Base-by-base conservation (phyloP, 1,284 basidiomycete species). In the Microbotryum scabiosae region DNA sequence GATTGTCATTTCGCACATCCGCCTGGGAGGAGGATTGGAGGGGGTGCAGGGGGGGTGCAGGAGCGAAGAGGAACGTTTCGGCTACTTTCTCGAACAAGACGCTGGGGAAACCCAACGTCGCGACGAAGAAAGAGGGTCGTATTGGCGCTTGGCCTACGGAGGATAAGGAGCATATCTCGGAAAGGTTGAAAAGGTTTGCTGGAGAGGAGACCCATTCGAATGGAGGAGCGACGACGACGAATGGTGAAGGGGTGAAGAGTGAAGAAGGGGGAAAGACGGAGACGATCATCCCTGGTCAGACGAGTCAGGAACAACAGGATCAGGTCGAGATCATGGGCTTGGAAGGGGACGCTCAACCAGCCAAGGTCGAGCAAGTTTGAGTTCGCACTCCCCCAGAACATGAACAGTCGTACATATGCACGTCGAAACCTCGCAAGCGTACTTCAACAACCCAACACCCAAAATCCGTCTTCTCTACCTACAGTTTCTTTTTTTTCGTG, bases 1-100 rank as follows among this genome's bases (percentile, higher is more conserved):
- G 79, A 81, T 52, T 90, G 88, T 72, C 75, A 82, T 6, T 90
- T 83, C 78, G 82, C 86, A 68, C 88, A 90, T 70, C 88, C 88
- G 0, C 83, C 86, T 55, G 12, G 16, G 8, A 7, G 55, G 47
- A 20, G 20, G n/a, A 16, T 28, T 4, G 50, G 25, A 26, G 52
- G 16, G 25, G 57, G 44, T 18, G 56, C 47, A 60, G 61, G 28
- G 18, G 30, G 21, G 21, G 36, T 47, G n/a, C 52, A 45, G 47
- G 28, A 36, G 21, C 26, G 21, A 10, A 12, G 47, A 55, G 26
- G 57, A 41, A 57, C 51, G 54, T 36, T 43, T 41, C 60, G 56
- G 30, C 58, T 30, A 60, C 59, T 20, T 52, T 64, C 50, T 50
- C 30, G 43, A 56, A 60, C 59, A 59, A 61, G 44, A 23, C 46